Evolutionary conservation across 257 asterid species (phyloP), one percentile per base, ranked within the genome.

Genomic region (Nicotiana tomentosiformis): DNA sequence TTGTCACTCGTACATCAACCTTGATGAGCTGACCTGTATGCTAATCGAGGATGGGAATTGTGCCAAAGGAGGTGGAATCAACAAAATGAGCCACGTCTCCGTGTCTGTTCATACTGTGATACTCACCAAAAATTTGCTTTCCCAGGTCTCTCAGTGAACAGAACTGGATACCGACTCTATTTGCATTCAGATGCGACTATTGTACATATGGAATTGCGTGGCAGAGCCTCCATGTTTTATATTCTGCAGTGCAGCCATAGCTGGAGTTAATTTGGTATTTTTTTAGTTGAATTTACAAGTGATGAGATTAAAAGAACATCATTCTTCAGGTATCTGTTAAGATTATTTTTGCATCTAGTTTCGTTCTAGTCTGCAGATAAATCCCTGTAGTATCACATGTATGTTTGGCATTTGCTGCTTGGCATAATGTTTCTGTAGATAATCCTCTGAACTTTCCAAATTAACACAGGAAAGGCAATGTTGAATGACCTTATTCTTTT

Each of bases 91-190:
- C 30, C 80, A 51, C 23, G 64, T 51, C 80, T 51, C 46, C 64
- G 53, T 51, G 80, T 26, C 15, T 49, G 64, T 26, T 76, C 80
- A 51, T 76, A 76, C 26, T 56, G 20, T 51, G 64, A 29, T 76
- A 51, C 64, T 76, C 51, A 14, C 23, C 43, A 7, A 26, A 15
- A 51, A 76, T 12, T 51, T 51, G 64, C 46, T 51, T 49, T 76
- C 80, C 29, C 80, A 26, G 80, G 80, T 76, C 64, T 76, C 80
- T 76, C 80, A 26, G 64, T 53, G 64, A 76, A 51, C 80, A 76
- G 64, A 76, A 15, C 58, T 76, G 80, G 80, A 76, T 76, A 76
- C 62, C 18, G 20, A 35, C 23, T 49, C 64, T 76, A 15, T 76
- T 76, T 51, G 64, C 43, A 29, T 76, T 76, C 29, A 7, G 5